Base-by-base conservation (phyloP, 352 stramenopile species). In the Pythium angustatum region DNA sequence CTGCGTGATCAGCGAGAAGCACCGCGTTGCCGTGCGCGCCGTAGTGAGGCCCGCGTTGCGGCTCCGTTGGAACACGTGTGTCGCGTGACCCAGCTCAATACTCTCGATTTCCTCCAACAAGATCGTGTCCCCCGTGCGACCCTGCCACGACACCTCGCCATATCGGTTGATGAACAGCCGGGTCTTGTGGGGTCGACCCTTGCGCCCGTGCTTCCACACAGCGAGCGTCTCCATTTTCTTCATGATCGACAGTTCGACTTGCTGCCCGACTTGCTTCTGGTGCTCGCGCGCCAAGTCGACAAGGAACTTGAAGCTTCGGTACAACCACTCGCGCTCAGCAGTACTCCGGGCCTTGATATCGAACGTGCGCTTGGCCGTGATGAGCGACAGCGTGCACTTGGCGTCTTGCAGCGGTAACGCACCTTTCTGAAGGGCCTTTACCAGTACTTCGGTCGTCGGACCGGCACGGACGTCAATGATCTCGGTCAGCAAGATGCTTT, bases 231-330 rank as follows among this genome's bases (percentile, higher is more conserved):
- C 83, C 76, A 94, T 88, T 21, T 85, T 81, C 69, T 90, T 89
- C 83, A 94, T 94, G 59, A 94, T 94, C 6, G 76, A 78, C 24
- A 91, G 73, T 64, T 94, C 86, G 19, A 91, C 86, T 62, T 94
- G 86, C 72, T 91, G 78, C 12, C 81, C 75, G 4, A 91, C 76
- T 12, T 87, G 79, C 28, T 84, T 77, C 51, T 90, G 82, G 62
- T 94, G 83, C 31, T 92, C 83, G 5, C 73, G 75, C 7, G 84
- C 84, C n/a, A 91, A 72, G 15, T 80, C 76, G 5, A 93, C 81
- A 15, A 94, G 72, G 52, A 92, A 91, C 53, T 71, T 47, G 26
- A 94, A 71, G 69, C 86, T 93, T 17, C 82, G 81, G 11, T 83
- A 72, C 8, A 94, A 79, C 82, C 82, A 94, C 56, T 94, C 84